Evolutionary conservation across 2,329 filamentous ascomycete species (phyloP).

Genomic region (Epichloe sylvatica): DNA sequence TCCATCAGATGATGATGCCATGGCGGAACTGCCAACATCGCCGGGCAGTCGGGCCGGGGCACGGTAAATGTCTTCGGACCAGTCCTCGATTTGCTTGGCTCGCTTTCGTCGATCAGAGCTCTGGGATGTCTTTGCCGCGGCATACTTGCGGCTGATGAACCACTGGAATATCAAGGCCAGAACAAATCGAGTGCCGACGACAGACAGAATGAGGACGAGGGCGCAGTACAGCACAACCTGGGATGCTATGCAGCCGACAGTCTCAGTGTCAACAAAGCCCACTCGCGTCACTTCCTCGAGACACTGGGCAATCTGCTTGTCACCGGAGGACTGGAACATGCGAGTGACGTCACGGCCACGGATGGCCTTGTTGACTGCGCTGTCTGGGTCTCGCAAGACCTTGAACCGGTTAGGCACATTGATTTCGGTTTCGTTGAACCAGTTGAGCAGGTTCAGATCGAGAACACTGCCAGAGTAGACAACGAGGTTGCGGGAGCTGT

Average conservation of each 20-base stretch:
- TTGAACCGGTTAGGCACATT: conserved; percentile 63
- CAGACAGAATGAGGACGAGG: conserved; percentile 77
- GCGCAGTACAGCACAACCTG: conserved; percentile 94
- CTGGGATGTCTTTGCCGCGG: conserved; percentile 72
- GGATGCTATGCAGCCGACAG: conserved; percentile 91
- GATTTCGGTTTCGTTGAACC: conserved; percentile 79
- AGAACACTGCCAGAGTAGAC: conserved; percentile 91
- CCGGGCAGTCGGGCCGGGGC: conserved; percentile 70
- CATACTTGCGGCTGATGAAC: conserved; percentile 83
- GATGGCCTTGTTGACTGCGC: conserved; percentile 45
- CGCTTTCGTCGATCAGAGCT: conserved; percentile 69
- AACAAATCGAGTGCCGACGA: conserved; percentile 76
- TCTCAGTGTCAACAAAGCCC: conserved; percentile 88
- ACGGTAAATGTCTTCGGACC: conserved; percentile 94
- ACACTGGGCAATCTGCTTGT: conserved; percentile 75
- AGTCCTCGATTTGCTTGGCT: conserved; percentile 90
- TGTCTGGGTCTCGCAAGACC: conserved; percentile 56
- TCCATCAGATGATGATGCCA: conserved; percentile 50
- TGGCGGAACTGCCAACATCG: conserved; percentile 53
- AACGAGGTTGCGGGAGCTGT: conserved; percentile 75
- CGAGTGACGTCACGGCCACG: conserved; percentile 82
- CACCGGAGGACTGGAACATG: conserved; percentile 61
- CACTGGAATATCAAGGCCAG: conserved; percentile 88
- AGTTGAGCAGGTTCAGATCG: conserved; percentile 74
- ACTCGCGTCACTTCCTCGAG: conserved; percentile 92